phyloP scores from a whole-genome alignment of 805 yeast species.

The Wickerhamiella azyma region DNA sequence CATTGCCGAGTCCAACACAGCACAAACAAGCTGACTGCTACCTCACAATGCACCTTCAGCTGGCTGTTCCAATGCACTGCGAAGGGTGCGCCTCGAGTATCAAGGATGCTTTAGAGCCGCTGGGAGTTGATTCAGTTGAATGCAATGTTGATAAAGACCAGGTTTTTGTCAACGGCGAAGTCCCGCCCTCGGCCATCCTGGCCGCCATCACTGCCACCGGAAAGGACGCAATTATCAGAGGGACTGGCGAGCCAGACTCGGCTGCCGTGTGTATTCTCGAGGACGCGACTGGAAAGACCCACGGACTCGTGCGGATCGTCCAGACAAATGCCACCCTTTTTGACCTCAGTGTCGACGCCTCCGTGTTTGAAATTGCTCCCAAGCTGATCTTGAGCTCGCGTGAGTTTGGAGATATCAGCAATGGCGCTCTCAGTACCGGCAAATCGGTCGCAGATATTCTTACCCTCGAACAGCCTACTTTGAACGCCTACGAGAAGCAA shows the following conservation, averaged over 20 bases:
- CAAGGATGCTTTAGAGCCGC: conserved; percentile 34
- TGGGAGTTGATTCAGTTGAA: conserved; percentile 36
- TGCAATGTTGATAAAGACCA: conserved; percentile 46
- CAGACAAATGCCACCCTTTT: conserved; percentile 48
- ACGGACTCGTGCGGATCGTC: conserved; percentile 79
- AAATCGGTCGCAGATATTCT: conserved; percentile 27
- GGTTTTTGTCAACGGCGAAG: conserved; percentile 53
- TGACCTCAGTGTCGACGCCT: conserved; percentile 54
- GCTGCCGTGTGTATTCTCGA: conserved; percentile 90
- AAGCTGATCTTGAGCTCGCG: conserved; percentile 22
- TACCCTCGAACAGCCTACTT: not conserved
- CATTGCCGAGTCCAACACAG: no score
- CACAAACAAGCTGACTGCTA: not conserved
- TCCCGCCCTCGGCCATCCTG: conserved; percentile 66
- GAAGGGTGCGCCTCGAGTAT: conserved; percentile 54
- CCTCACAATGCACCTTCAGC: conserved; percentile 20
- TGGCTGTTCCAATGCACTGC: conserved; percentile 79
- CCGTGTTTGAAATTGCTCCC: not conserved
- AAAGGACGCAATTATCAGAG: conserved; percentile 81
- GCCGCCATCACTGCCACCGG: conserved; percentile 59
- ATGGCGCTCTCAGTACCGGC: conserved; percentile 28
- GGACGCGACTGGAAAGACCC: conserved; percentile 50
- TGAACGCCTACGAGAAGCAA: not conserved
- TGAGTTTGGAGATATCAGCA: conserved; percentile 59
- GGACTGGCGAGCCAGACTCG: conserved; percentile 72